Evolutionary conservation across 768 basidiomycete genomes (phyloP).

Genomic region (Mycena sanguinolenta): DNA sequence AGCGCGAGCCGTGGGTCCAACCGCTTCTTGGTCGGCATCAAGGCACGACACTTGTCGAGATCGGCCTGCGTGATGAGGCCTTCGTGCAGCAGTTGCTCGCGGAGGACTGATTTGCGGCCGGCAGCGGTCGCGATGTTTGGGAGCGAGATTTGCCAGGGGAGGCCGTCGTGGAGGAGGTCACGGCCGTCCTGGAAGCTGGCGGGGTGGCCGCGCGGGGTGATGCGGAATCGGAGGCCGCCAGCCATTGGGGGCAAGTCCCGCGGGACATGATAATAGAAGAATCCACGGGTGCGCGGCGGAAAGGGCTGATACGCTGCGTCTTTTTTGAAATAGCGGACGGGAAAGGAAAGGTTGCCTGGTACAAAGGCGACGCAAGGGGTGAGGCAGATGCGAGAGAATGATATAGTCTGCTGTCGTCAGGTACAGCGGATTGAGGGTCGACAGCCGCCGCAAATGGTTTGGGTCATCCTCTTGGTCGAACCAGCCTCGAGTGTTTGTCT

Average conservation of each 20-base stretch:
- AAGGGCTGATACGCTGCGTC: constrained; percentile 1
- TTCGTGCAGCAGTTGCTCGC: constrained; percentile 24
- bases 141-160: constrained; percentile 27
- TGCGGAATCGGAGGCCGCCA: constrained; percentile 26
- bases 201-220: constrained; percentile 14
- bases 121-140: constrained; percentile 4
- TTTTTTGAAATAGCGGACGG: constrained; percentile 9
- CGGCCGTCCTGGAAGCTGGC: constrained; percentile 5
- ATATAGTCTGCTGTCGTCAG: constrained; percentile 13
- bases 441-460: background rate
- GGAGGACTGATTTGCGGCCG: constrained; percentile 13
- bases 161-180: constrained; percentile 26
- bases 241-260: constrained; percentile 13
- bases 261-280: constrained; percentile 19
- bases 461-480: background rate
- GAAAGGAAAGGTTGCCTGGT: background rate
- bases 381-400: background rate
- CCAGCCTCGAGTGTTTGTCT: constrained; percentile 11
- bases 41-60: background rate
- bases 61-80: constrained; percentile 14
- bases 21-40: constrained; percentile 24
- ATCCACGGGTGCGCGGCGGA: constrained; percentile 16
- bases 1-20: constrained; percentile 15
- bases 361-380: constrained; percentile 10
- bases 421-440: constrained; percentile 18